A percentile compares a stretch with the other conserved stretches of the same genome.
Evolutionary conservation across 345 rosid genomes (phyloP).

Genomic region (Erodium maritimum): DNA sequence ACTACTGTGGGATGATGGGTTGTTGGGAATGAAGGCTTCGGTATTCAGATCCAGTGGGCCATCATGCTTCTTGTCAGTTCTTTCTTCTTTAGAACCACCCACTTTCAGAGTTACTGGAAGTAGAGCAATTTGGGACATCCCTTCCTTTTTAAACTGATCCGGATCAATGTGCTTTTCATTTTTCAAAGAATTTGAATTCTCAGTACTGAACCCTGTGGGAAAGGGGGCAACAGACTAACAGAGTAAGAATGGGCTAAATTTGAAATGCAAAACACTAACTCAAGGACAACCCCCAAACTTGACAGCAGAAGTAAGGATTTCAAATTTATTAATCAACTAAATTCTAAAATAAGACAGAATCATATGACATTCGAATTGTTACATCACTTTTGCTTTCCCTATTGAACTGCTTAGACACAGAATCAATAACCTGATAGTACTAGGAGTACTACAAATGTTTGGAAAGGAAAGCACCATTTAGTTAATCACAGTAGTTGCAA

Average conservation of each 20-base stretch:
- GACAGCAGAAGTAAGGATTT: not conserved
- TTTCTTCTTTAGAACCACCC: slow-evolving; percentile 18
- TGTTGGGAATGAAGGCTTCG: slow-evolving; percentile 12
- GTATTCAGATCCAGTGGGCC: slow-evolving; percentile 30
- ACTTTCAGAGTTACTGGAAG: slow-evolving; percentile 16
- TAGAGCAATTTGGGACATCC: slow-evolving; percentile 25
- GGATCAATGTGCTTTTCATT: slow-evolving; percentile 10
- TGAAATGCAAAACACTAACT: not conserved
- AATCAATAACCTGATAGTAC: not conserved
- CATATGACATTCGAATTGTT: not conserved
- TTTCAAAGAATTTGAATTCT: slow-evolving; percentile 15
- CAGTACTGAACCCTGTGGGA: slow-evolving; percentile 5
- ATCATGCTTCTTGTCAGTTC: slow-evolving; percentile 7
- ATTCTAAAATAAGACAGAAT: not conserved
- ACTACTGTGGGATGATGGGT: slow-evolving; percentile 8
- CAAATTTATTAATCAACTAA: not conserved
- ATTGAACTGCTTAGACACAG: not conserved
- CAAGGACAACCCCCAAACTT: not conserved
- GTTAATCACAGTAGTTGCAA: too few species aligned
- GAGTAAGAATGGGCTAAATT: slow-evolving; percentile 1
- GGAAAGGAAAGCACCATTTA: not conserved
- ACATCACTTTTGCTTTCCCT: not conserved
- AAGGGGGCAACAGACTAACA: slow-evolving; percentile 8
- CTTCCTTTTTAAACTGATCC: slow-evolving; percentile 19
- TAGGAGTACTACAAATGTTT: not conserved